Conservation (phyloP, 768 basidiomycete species). For the Daedaleopsis nitida region DNA sequence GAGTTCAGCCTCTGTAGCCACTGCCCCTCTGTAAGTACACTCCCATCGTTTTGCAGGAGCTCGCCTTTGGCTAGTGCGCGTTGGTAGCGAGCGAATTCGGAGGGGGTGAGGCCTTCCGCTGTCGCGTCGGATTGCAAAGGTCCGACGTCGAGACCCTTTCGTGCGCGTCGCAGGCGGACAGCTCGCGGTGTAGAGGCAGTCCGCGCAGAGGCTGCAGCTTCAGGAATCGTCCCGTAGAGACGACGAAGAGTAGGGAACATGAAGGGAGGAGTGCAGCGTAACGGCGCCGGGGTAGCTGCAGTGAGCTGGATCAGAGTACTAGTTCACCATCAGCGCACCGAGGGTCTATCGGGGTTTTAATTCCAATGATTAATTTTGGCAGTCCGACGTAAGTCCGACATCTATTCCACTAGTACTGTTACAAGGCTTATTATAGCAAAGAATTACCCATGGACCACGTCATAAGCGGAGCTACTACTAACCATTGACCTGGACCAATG, state of each 20-base stretch:
- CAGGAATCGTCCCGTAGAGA: constrained; percentile 44
- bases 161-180: constrained; percentile 66
- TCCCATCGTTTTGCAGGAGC: constrained; percentile 37
- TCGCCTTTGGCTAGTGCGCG: constrained; percentile 58
- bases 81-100: constrained; percentile 62
- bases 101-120: constrained; percentile 61
- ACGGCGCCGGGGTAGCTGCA: not conserved
- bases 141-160: constrained; percentile 45
- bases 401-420: no score
- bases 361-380: no score
- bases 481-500: no score
- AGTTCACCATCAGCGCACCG: not conserved
- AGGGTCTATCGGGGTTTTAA: not conserved
- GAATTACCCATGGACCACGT: no score
- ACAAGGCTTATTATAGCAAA: no score
- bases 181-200: constrained; percentile 74
- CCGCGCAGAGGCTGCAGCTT: constrained; percentile 49
- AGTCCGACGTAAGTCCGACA: no score
- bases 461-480: no score
- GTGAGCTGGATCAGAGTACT: not conserved
- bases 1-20: constrained; percentile 61
- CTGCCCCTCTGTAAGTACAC: constrained; percentile 48
- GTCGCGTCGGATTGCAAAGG: constrained; percentile 48
- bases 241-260: constrained; percentile 43
- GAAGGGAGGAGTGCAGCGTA: constrained; percentile 5